Conservation (phyloP, 352 stramenopile species). For the Phytophthora sojae region DNA sequence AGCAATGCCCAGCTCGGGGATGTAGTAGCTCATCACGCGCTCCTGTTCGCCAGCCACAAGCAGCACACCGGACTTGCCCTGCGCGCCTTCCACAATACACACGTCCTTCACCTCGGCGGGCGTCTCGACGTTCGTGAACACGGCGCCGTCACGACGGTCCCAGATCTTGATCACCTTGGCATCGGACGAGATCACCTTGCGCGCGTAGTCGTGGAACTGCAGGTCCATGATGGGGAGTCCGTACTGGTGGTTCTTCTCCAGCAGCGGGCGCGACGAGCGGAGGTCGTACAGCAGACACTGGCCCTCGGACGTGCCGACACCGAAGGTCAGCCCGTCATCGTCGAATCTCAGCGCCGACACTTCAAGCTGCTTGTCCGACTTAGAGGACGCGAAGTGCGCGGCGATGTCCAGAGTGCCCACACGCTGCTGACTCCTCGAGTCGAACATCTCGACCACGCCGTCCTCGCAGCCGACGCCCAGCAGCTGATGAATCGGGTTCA, state of each 20-base stretch:
- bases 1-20: slow-evolving; percentile 96
- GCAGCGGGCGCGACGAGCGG: slow-evolving; percentile 92
- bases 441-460: slow-evolving; percentile 96
- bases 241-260: slow-evolving; percentile 98
- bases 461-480: slow-evolving; percentile 94
- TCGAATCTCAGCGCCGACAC: slow-evolving; percentile 96
- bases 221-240: slow-evolving; percentile 95
- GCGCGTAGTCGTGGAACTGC: slow-evolving; percentile 92
- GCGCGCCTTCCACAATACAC: slow-evolving; percentile 92
- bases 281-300: slow-evolving; percentile 97
- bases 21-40: slow-evolving; percentile 98
- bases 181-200: slow-evolving; percentile 95
- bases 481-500: slow-evolving; percentile 93
- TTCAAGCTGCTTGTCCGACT: slow-evolving; percentile 60
- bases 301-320: slow-evolving; percentile 93
- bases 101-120: slow-evolving; percentile 96
- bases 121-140: slow-evolving; percentile 98
- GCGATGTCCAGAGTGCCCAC: slow-evolving; percentile 75
- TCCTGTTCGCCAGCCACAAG: slow-evolving; percentile 97
- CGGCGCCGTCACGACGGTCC: slow-evolving; percentile 89
- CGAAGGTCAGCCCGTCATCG: slow-evolving; percentile 95
- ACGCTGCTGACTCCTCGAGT: slow-evolving; percentile 86
- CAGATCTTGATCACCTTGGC: slow-evolving; percentile 99
- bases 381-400: slow-evolving; percentile 34
- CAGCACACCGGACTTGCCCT: slow-evolving; percentile 95